Evolutionary conservation across 164 flowering plant genomes (phyloP).

Genomic region (Stephania japonica): DNA sequence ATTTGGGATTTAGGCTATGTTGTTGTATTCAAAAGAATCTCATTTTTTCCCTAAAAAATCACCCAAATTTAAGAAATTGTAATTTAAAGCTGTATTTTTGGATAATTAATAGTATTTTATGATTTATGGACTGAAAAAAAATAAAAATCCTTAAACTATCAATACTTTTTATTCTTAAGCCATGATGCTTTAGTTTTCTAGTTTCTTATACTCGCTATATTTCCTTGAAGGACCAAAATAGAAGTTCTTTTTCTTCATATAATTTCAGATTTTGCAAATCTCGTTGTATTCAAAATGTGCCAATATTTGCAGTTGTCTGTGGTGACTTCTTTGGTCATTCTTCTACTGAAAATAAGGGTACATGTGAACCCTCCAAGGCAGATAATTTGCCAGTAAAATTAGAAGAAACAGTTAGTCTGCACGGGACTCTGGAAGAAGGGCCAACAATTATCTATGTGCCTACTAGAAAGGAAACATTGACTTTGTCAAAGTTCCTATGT

Average conservation of each 20-base stretch:
- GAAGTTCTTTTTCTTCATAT: background rate
- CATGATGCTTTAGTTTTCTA: background rate
- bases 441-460: conserved; percentile 87
- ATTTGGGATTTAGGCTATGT: too few relatives aligned
- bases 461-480: conserved; percentile 76
- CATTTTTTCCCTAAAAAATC: too few relatives aligned
- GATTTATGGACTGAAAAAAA: too few relatives aligned
- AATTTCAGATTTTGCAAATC: background rate
- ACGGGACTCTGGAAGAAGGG: conserved; percentile 46
- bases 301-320: conserved; percentile 53
- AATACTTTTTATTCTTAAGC: background rate
- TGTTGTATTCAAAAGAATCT: too few relatives aligned
- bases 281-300: background rate
- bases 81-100: too few relatives aligned
- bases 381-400: conserved; percentile 20
- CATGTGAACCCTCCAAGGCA: conserved; percentile 18
- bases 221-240: background rate
- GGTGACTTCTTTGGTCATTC: conserved; percentile 58
- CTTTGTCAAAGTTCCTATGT: conserved; percentile 52
- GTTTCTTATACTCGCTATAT: background rate
- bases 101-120: too few relatives aligned
- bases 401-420: conserved; percentile 24
- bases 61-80: too few relatives aligned
- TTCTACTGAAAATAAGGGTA: conserved; percentile 18
- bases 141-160: too few relatives aligned